Evolutionary conservation across 106 monocot species (phyloP).

Genomic region (Phalaenopsis equestris): DNA sequence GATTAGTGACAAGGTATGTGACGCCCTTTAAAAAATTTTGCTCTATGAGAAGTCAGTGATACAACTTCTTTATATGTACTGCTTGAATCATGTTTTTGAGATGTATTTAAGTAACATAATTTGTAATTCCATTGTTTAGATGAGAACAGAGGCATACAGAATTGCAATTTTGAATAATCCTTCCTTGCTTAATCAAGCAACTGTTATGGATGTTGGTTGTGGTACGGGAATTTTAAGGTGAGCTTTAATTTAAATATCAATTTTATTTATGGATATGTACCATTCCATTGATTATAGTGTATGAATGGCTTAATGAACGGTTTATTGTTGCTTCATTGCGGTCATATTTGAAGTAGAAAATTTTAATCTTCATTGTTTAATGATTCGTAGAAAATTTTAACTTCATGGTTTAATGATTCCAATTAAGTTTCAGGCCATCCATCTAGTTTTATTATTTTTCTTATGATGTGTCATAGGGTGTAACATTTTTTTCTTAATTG

Average conservation of each 20-base stretch:
- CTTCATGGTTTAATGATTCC: background rate
- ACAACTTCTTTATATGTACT: background rate
- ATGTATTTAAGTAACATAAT: background rate
- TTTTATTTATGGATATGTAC: background rate
- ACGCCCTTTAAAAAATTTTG: background rate
- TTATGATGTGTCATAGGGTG: background rate
- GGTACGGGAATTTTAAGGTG: conserved; percentile 98
- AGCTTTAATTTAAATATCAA: background rate
- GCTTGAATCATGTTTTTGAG: background rate
- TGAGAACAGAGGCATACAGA: conserved; percentile 84
- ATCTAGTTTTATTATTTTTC: background rate
- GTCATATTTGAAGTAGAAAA: background rate
- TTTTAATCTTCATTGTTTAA: background rate
- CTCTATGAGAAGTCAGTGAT: background rate
- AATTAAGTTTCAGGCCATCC: conserved; percentile 1
- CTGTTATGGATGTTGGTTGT: conserved; percentile 96
- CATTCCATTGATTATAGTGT: background rate
- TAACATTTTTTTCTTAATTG: background rate
- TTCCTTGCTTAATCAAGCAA: conserved; percentile 61
- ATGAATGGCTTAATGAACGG: background rate
- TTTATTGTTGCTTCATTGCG: background rate
- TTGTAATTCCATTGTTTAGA: conserved; percentile 25
- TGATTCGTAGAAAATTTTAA: background rate
- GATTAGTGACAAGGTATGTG: conserved; percentile 82
- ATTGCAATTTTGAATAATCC: conserved; percentile 72